Evolutionary conservation across 345 rosid species (phyloP).

Genomic region (Eucalyptus curtisii): DNA sequence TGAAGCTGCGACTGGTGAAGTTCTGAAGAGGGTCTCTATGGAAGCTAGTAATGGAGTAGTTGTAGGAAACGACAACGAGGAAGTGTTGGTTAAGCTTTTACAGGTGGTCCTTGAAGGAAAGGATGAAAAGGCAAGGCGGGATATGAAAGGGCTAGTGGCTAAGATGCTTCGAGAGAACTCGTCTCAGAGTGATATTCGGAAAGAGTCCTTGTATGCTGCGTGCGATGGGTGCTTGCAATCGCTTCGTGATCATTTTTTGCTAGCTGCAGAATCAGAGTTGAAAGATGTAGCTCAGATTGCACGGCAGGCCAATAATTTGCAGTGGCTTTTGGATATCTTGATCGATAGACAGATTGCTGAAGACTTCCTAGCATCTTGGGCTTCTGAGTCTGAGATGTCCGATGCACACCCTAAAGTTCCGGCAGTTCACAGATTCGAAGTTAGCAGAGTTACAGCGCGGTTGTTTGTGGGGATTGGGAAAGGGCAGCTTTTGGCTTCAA

Average conservation of each 20-base stretch:
- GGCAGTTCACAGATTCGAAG: conserved; percentile 69
- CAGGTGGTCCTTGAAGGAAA: conserved; percentile 92
- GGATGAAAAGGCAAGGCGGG: conserved; percentile 97
- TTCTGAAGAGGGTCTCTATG: conserved; percentile 77
- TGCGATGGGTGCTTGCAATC: conserved; percentile 74
- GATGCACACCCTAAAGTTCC: conserved; percentile 68
- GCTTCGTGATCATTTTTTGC: conserved; percentile 50
- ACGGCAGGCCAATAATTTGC: conserved; percentile 89
- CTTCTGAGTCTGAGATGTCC: conserved; percentile 74
- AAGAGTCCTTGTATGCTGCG: conserved; percentile 82
- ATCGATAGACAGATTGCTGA: conserved; percentile 92
- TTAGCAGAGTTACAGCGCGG: conserved; percentile 84
- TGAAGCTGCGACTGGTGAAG: conserved; percentile 90
- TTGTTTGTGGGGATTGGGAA: conserved; percentile 94
- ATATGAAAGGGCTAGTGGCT: conserved; percentile 84
- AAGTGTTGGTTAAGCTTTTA: conserved; percentile 77
- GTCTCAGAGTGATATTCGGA: conserved; percentile 74
- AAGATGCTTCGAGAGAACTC: conserved; percentile 97
- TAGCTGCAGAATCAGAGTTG: conserved; percentile 54
- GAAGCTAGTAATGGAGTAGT: conserved; percentile 50
- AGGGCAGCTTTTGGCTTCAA: conserved; percentile 78
- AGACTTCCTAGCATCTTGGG: conserved; percentile 81
- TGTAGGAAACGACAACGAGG: conserved; percentile 42
- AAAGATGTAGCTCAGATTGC: conserved; percentile 67
- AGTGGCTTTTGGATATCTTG: conserved; percentile 90